Evolutionary conservation across 441 rosid species (phyloP), one percentile per base, ranked within the genome.

Genomic region (Adansonia rubrostipa): DNA sequence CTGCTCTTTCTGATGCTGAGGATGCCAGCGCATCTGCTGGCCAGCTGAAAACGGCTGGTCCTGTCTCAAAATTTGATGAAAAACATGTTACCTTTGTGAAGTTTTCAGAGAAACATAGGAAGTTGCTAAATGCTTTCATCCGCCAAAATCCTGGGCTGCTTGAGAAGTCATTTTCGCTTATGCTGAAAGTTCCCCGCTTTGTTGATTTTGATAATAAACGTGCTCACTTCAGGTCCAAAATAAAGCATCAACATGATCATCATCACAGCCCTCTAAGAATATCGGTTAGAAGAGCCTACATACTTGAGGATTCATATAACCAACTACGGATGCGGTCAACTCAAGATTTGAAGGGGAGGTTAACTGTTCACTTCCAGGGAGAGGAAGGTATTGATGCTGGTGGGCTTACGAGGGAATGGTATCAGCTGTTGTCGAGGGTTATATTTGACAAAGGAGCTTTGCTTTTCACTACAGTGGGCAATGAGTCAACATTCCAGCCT

Each of bases 351-450:
- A 96, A 91, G 87, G 99, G 99, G 77, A 88, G 99, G 84, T 81
- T 93, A 82, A 96, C 92, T 69, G 97, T 96, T 75, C 91, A 93
- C 77, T 96, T 96, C 84, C 99, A 96, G 87, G 97, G 98, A 77
- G 98, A 96, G 85, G 95, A 92, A 86, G 99, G 98, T 61, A 92
- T 96, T 85, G 99, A 96, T 88, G 99, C 99, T 0, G 98, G 99
- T 80, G 99, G 99, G 57, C 98, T 96, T 80, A 93, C 99, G 58
- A 89, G 98, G 88, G 99, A 96, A 86, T 96, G 99, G 99, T 96
- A 96, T 88, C 98, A 96, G 83, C 83, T 93, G 80, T 81, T 96
- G 77, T 96, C 99, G 79, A 89, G 98, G 84, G 98, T 96, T 86
- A 92, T 93, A 74, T 96, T 96, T 83, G 99, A 96, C 89, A 96